Percentiles rank a stretch among this genome's conserved stretches.
These are phyloP conservation scores for Gracilaria domingensis DNA, from an alignment of 23 red algal genomes.

Conservation along the genomic window DNA sequence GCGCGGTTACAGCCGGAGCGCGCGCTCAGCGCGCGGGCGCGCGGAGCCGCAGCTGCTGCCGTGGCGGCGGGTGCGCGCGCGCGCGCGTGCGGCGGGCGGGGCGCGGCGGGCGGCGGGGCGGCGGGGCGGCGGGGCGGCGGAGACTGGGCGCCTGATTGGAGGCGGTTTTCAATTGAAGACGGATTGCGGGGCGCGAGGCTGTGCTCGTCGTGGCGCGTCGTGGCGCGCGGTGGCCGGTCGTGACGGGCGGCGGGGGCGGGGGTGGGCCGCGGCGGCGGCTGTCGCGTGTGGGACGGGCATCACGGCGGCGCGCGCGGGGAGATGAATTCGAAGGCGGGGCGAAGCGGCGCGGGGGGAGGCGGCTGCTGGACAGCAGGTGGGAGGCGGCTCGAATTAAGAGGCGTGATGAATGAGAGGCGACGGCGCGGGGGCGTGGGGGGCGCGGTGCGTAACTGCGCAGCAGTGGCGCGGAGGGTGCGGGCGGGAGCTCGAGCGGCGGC, in stretches of 20 bases:
- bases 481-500: neutral
- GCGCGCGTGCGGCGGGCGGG: neutral
- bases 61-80: neutral
- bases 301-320: too few relatives aligned
- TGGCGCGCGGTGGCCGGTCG: too few relatives aligned
- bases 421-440: too few relatives aligned
- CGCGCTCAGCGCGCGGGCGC: neutral
- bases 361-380: too few relatives aligned
- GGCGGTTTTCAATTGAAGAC: neutral
- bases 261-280: too few relatives aligned
- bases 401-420: too few relatives aligned
- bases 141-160: neutral
- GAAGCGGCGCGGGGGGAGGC: too few relatives aligned
- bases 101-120: neutral
- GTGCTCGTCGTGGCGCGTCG: neutral
- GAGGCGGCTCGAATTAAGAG: too few relatives aligned
- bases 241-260: too few relatives aligned
- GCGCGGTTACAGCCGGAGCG: neutral
- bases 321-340: neutral
- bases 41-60: neutral
- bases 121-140: neutral
- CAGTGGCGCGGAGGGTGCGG: neutral
- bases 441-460: neutral
- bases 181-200: neutral
- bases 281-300: too few relatives aligned